Conservation (phyloP, 768 basidiomycete species). For the Hemileccinum impolitum region DNA sequence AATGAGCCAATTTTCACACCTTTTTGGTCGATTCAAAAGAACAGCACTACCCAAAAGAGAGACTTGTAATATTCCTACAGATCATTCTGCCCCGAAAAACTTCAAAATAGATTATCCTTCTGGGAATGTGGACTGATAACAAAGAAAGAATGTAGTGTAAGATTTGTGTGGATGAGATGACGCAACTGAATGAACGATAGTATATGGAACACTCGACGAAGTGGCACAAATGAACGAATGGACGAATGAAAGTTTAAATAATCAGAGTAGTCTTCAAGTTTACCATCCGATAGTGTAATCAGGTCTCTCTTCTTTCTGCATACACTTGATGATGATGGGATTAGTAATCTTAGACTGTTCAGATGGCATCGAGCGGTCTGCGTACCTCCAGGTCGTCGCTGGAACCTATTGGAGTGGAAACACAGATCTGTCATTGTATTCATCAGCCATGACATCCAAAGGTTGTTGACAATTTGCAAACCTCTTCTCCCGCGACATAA, state of each 20-base stretch:
- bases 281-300: constrained; percentile 12
- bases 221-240: neutral
- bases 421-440: neutral
- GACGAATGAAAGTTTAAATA: neutral
- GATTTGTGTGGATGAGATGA: neutral
- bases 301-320: constrained; percentile 1
- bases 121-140: neutral
- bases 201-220: neutral
- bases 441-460: neutral
- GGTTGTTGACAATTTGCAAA: neutral
- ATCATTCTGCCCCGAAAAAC: no score
- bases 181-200: constrained; percentile 2
- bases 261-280: neutral
- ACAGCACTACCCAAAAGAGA: no score
- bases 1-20: no score
- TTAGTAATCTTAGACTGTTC: neutral
- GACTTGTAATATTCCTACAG: no score
- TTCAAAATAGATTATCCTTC: no score
- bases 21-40: no score
- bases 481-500: neutral
- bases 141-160: neutral
- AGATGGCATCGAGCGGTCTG: neutral
- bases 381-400: constrained; percentile 8
- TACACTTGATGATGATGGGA: neutral
- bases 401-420: neutral